Base-by-base conservation (phyloP, 2,329 filamentous ascomycete genomes). In the Phaeosphaeriaceae sp. region DNA sequence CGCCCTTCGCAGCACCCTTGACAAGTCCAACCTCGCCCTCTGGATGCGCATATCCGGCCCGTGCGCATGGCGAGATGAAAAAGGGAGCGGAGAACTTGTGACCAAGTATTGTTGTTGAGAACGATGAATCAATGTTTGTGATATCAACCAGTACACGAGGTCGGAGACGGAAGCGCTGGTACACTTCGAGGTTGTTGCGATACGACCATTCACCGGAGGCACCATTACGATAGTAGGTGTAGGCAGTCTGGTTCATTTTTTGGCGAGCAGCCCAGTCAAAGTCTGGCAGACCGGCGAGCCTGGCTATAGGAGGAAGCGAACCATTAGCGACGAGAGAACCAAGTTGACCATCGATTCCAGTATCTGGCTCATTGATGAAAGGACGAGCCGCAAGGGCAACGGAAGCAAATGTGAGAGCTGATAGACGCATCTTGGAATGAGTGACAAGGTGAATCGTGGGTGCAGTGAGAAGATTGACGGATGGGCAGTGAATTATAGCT, bases 171-270 rank as follows among this genome's bases (percentile, higher is more conserved):
- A 79, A 81, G 12, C 79, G 76, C 52, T 74, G 70, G 66, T 76
- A 84, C 21, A 78, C 74, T 66, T 84, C 82, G 5, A 83, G 74
- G 67, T 84, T 84, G 66, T 83, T 82, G 40, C 81, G 75, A 68
- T 83, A 83, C 1, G 75, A 72, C 76, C 77, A 83, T 68, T 83
- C 81, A 50, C 80, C 81, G 3, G 75, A 80, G 3, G 80, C 81
- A 16, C 80, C 81, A 55, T 81, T 82, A 50, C 80, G 78, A 69
- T 83, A 83, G 67, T 82, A 83, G n/a, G 80, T 81, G 67, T 80
- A 83, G 60, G 79, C 76, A 17, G 68, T 60, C 11, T 58, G 51
- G 48, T 79, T 76, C 58, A 83, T 74, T 56, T 77, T 76, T 42
- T 76, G 74, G 46, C 79, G 72, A 17, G 81, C 81, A 3, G 78